Base-by-base conservation (phyloP, 2,329 filamentous ascomycete species). In the Aspergillus tubingensis region DNA sequence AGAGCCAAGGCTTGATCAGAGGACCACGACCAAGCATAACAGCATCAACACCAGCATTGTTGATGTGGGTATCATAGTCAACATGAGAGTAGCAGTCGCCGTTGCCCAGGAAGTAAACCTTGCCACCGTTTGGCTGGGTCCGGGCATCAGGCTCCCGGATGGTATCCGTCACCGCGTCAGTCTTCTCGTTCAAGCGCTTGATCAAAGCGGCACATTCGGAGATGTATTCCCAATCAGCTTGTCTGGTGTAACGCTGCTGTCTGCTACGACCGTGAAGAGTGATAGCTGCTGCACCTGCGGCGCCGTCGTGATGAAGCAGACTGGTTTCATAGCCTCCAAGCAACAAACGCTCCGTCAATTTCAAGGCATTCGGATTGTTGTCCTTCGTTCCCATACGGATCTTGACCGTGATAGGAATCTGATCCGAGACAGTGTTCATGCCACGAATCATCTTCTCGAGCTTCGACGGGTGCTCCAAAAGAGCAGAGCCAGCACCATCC, bases 21-120 rank as follows among this genome's bases (percentile, higher is more conserved):
- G 95, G 95, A 59, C 95, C 95, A 62, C 95, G 91, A n/a, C 89
- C 95, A 62, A 98, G 87, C 95, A 99, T 98, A 73, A 96, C 91
- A n/a, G 88, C 88, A 79, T 98, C 94, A 49, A 98, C 92, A 50
- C 86, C 86, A 38, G 91, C 85, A 61, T 94, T 85, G 51, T 89
- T 83, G 41, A 98, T 82, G 70, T 95, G 88, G 59, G 88, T 81
- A 64, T 87, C 87, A 80, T 98, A 98, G 74, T 98, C 92, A 32
- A 88, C 80, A 75, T 98, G 92, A 4, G 92, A 97, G 80, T 91
- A 97, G 77, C 93, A 95, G 78, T 99, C 95, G 51, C 95, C 95
- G 75, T 99, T 99, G 68, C 95, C 95, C 67, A 97, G 82, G 79
- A 99, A 98, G 81, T 91, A 98, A 67, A 95, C 86, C 67, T 87